Percentiles rank a stretch among this genome's conserved stretches.
Conservation (phyloP, 805 yeast species). For the Schwanniomyces pseudopolymorphus region DNA sequence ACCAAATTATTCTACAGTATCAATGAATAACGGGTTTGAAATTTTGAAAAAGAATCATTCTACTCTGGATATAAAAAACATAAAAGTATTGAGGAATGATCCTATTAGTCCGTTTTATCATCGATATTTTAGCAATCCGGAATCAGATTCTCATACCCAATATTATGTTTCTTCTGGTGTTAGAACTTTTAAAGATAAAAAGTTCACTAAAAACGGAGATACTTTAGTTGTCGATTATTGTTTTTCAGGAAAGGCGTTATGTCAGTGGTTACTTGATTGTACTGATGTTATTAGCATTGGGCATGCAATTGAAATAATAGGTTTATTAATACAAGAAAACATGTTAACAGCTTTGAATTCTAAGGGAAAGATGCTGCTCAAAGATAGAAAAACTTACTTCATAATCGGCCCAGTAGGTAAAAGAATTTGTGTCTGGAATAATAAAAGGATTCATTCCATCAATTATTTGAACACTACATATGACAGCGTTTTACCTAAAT, state of each 20-base stretch:
- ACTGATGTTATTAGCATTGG: slow-evolving; percentile 60
- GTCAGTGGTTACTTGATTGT: slow-evolving; percentile 91
- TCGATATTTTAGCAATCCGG: slow-evolving; percentile 82
- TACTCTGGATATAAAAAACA: background rate
- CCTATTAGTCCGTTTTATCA: slow-evolving; percentile 66
- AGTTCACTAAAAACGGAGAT: slow-evolving; percentile 21
- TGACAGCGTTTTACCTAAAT: background rate
- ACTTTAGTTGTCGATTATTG: slow-evolving; percentile 38
- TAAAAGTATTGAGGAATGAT: background rate
- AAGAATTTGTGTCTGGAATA: slow-evolving; percentile 35
- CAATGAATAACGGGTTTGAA: background rate
- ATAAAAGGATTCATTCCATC: slow-evolving; percentile 8
- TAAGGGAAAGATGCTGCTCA: slow-evolving; percentile 10
- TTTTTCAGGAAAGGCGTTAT: slow-evolving; percentile 71
- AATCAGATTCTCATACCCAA: slow-evolving; percentile 77
- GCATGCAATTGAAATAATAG: slow-evolving; percentile 56
- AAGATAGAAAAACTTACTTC: slow-evolving; percentile 41
- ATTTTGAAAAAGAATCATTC: background rate
- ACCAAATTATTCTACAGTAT: background rate
- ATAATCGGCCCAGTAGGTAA: slow-evolving; percentile 44
- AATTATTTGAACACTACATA: slow-evolving; percentile 1
- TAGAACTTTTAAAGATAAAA: slow-evolving; percentile 50
- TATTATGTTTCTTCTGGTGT: slow-evolving; percentile 75
- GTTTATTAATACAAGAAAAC: slow-evolving; percentile 46
- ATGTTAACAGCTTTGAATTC: slow-evolving; percentile 46